Percentiles rank a stretch among this genome's conserved stretches.
These are phyloP conservation scores for Hymenoscyphus salicellus DNA, from an alignment of 2,329 filamentous ascomycete genomes.

Conservation along the genomic window DNA sequence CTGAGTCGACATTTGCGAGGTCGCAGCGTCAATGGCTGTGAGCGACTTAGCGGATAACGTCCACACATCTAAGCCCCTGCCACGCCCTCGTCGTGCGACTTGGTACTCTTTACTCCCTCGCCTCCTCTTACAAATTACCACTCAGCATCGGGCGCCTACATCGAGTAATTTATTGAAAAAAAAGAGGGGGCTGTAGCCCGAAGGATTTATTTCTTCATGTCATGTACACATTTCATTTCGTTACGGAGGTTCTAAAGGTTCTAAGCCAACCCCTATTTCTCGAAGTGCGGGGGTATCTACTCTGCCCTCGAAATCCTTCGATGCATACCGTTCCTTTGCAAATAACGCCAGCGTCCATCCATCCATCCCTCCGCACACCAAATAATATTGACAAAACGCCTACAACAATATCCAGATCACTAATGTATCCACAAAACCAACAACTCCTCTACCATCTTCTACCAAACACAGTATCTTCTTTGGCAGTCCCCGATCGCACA, in stretches of 20 bases:
- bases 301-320: background rate
- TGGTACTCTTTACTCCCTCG: background rate
- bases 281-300: background rate
- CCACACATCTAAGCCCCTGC: background rate
- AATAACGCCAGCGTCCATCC: background rate
- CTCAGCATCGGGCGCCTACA: background rate
- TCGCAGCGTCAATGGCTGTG: background rate
- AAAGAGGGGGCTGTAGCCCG: too few species aligned
- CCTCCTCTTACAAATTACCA: background rate
- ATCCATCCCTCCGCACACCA: background rate
- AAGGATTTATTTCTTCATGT: background rate
- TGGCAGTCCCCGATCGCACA: constrained; percentile 13
- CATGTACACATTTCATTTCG: background rate
- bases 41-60: background rate
- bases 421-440: constrained; percentile 3
- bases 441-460: constrained; percentile 31
- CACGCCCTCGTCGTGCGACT: constrained; percentile 1
- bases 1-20: background rate
- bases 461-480: constrained; percentile 35
- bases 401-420: background rate
- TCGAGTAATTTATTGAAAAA: background rate
- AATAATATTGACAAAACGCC: background rate
- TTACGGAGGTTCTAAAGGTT: background rate
- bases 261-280: background rate
- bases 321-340: background rate